These are phyloP conservation scores for Arthrobotrys sinensis DNA, from an alignment of 2,329 filamentous ascomycete species.

Conservation along the genomic window DNA sequence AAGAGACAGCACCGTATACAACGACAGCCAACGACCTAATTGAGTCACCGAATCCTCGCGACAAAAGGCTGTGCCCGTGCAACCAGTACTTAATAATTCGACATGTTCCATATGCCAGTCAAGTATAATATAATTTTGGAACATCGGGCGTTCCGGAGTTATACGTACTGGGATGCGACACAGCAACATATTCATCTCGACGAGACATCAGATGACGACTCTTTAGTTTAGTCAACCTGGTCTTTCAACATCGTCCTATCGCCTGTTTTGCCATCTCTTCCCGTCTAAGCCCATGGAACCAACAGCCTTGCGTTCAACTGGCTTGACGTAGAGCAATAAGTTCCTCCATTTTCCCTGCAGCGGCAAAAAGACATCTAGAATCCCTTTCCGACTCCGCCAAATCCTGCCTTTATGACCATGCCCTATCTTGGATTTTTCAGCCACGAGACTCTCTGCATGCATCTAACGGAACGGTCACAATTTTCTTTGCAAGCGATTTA, in stretches of 20 bases:
- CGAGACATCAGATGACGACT: conserved; percentile 50
- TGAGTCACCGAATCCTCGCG: conserved; percentile 59
- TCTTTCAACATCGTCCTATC: conserved; percentile 35
- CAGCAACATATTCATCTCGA: conserved; percentile 22
- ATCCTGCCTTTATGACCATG: conserved; percentile 55
- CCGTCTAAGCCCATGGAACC: conserved; percentile 9
- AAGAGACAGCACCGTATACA: conserved; percentile 35
- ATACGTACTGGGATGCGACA: conserved; percentile 42
- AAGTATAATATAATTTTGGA: conserved; percentile 23
- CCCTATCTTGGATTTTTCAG: conserved; percentile 47
- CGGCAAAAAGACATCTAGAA: conserved; percentile 48
- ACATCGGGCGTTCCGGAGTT: conserved; percentile 38
- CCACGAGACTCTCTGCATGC: conserved; percentile 60
- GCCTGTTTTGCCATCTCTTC: conserved; percentile 29
- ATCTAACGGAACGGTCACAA: conserved; percentile 55
- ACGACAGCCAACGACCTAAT: conserved; percentile 38
- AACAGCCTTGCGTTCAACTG: conserved; percentile 56
- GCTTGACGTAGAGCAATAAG: conserved; percentile 40
- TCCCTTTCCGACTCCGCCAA: conserved; percentile 18
- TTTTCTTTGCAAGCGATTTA: conserved; percentile 50
- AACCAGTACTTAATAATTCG: conserved; percentile 21
- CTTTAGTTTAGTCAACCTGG: conserved; percentile 48
- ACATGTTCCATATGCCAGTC: conserved; percentile 26
- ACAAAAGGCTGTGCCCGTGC: conserved; percentile 53
- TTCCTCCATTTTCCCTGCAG: conserved; percentile 29